Evolutionary conservation across 768 basidiomycete genomes (phyloP).

Genomic region (Chiua virens): DNA sequence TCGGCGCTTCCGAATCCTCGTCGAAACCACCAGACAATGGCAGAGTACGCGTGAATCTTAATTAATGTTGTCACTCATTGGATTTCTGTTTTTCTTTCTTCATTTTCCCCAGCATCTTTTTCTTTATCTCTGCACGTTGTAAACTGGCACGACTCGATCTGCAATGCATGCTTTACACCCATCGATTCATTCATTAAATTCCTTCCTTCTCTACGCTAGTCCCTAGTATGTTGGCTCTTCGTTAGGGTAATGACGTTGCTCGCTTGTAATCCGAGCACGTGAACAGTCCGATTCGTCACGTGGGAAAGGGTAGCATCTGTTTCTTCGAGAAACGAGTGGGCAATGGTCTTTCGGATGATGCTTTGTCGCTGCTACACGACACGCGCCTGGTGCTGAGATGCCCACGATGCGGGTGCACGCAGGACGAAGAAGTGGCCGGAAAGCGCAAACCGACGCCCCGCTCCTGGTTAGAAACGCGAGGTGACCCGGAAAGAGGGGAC

Average conservation of each 20-base stretch:
- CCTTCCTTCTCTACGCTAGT: slow-evolving; percentile 8
- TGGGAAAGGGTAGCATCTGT: slow-evolving; percentile 10
- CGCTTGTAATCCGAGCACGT: slow-evolving; percentile 13
- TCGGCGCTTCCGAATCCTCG: slow-evolving; percentile 28
- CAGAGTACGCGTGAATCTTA: slow-evolving; percentile 37
- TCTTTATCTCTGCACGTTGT: slow-evolving; percentile 27
- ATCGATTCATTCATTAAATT: slow-evolving; percentile 9
- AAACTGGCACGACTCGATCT: slow-evolving; percentile 18
- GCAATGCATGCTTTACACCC: slow-evolving; percentile 23
- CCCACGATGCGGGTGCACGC: neutral
- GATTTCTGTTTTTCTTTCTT: slow-evolving; percentile 3
- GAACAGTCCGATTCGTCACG: slow-evolving; percentile 22
- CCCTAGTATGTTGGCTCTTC: neutral
- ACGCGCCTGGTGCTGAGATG: neutral
- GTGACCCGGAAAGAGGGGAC: slow-evolving; percentile 7
- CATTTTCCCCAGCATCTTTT: neutral
- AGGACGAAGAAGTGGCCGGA: slow-evolving; percentile 1
- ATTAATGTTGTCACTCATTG: slow-evolving; percentile 27
- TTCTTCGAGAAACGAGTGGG: slow-evolving; percentile 4
- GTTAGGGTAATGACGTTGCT: slow-evolving; percentile 2
- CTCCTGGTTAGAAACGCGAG: neutral
- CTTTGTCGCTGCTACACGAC: slow-evolving; percentile 1
- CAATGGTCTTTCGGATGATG: slow-evolving; percentile 4
- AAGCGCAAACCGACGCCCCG: neutral
- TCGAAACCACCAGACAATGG: slow-evolving; percentile 33